Evolutionary conservation across 2,329 filamentous ascomycete species (phyloP), one percentile per base, ranked within the genome.

Genomic region (Zelopaecilomyces penicillatus): DNA sequence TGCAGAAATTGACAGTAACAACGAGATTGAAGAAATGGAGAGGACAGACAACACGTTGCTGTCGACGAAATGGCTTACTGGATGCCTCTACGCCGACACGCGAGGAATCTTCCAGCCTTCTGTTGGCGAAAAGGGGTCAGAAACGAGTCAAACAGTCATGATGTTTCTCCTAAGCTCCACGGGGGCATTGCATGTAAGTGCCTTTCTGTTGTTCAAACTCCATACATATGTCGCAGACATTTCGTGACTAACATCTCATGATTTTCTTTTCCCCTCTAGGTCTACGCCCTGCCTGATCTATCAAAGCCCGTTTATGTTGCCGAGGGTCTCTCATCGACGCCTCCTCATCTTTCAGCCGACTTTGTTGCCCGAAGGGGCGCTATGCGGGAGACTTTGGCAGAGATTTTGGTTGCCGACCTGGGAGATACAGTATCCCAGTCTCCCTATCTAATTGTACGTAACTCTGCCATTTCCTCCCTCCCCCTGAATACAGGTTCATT

Each of bases 1-100:
- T 34, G 82, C 89, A 38, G 79, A 87, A 57, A 86, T 90, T 34
- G 87, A 90, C 56, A 59, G 49, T 48, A 85, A 80, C 56, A 83
- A 87, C 37, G 93, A 98, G 55, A 70, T 97, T 3, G 90, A 95
- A 58, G 87, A 95, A 59, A 65, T 95, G 3, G 79, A 85, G 37
- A 75, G 80, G 52, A 70, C 76, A 30, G 79, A 82, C 29, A 68
- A 73, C 6, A 56, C 74, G 1, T 67, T 83, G 3, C 65, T 65
- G 2, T 68, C 74, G 2, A 82, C 75, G 2, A 87, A 85, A 58
- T 96, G 93, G 87, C 68, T 83, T 5, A 85, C 87, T 3, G 90
- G 87, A 7, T 94, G 85, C 54, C 65, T 97, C 1, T 97, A 95
- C 60, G 71, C 74, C n/a, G 85, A 90, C 54, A 71, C 65, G 2